Conservation (phyloP, 495 filamentous ascomycete genomes). For the Viridothelium virens region DNA sequence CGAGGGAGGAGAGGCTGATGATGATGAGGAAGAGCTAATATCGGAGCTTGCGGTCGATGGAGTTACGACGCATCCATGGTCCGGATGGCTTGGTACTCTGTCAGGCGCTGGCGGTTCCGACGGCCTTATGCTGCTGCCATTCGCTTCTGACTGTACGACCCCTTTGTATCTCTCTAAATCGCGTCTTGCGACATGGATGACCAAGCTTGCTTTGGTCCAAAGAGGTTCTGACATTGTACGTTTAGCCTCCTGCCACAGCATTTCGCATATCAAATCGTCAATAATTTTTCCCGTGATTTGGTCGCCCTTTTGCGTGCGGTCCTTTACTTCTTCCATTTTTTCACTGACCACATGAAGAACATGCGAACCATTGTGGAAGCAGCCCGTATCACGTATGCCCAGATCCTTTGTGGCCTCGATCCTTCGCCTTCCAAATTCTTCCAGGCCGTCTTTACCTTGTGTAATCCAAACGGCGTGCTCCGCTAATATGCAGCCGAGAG, state of each 20-base stretch:
- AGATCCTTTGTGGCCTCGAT: not conserved
- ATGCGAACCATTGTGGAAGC: slow-evolving; percentile 5
- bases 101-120: not conserved
- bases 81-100: not conserved
- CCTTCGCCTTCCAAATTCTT: not conserved
- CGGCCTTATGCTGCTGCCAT: too few species aligned
- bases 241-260: not conserved
- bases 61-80: not conserved
- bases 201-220: not conserved
- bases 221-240: not conserved
- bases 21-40: too few species aligned
- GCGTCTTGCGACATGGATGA: not conserved
- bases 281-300: not conserved
- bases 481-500: slow-evolving; percentile 2
- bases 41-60: not conserved
- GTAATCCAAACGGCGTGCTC: slow-evolving; percentile 12
- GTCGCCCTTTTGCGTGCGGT: not conserved
- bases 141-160: not conserved
- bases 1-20: too few species aligned
- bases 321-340: not conserved
- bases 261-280: not conserved
- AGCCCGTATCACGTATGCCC: not conserved
- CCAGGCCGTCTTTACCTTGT: not conserved
- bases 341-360: not conserved
- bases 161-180: not conserved